A percentile compares a stretch with the other conserved stretches of the same genome.
Conservation (phyloP, 106 monocot species). For the Dendrobium chrysotoxum region DNA sequence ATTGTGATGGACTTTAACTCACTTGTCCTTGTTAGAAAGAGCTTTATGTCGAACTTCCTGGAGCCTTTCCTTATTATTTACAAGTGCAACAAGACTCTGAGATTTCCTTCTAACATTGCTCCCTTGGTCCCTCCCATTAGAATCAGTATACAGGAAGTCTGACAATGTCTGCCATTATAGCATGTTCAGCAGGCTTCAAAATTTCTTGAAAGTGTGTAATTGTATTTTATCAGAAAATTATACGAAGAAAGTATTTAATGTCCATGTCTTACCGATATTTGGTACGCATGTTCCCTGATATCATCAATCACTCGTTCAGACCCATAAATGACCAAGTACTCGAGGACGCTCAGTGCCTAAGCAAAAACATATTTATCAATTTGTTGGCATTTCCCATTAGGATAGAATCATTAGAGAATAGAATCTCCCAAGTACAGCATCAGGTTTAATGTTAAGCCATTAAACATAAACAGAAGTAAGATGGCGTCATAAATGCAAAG, state of each 20-base stretch:
- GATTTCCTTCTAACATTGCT: slow-evolving; percentile 88
- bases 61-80: slow-evolving; percentile 84
- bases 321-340: slow-evolving; percentile 87
- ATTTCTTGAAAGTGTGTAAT: too few relatives aligned
- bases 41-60: slow-evolving; percentile 76
- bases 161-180: slow-evolving; percentile 54
- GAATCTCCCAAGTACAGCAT: not conserved
- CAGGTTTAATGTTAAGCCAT: not conserved
- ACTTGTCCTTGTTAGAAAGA: slow-evolving; percentile 58
- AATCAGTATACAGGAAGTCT: slow-evolving; percentile 87
- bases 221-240: too few relatives aligned
- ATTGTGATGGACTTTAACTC: slow-evolving; percentile 13
- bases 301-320: slow-evolving; percentile 90
- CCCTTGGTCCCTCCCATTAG: slow-evolving; percentile 80
- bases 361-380: slow-evolving; percentile 4
- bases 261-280: slow-evolving; percentile 58
- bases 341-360: slow-evolving; percentile 75
- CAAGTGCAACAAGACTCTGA: slow-evolving; percentile 63
- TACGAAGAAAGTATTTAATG: too few relatives aligned
- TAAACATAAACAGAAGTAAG: not conserved
- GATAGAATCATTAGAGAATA: not conserved
- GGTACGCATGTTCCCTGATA: slow-evolving; percentile 72
- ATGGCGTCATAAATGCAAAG: not conserved
- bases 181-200: not conserved
- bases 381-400: not conserved